Conservation (phyloP, 2,329 filamentous ascomycete species). For the Paecilomyces sp. region DNA sequence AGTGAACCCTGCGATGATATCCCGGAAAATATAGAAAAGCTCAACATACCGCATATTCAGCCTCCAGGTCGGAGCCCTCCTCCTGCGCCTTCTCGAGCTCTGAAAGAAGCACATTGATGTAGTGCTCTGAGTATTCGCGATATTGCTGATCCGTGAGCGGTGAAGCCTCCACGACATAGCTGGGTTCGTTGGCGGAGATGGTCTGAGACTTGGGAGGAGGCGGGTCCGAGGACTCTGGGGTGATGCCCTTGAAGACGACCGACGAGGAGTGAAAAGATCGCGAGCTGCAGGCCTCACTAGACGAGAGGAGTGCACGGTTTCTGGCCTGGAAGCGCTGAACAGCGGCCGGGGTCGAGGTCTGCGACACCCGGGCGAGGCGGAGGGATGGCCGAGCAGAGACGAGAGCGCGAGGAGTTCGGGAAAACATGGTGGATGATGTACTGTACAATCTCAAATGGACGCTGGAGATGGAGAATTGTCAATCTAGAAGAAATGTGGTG, state of each 20-base stretch:
- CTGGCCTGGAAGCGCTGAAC: constrained; percentile 8
- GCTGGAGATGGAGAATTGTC: not conserved
- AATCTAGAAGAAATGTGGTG: not conserved
- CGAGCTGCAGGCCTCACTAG: not conserved
- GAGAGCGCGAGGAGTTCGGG: constrained; percentile 36
- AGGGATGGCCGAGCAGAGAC: constrained; percentile 17
- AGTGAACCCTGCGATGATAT: not conserved
- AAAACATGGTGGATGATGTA: constrained; percentile 33
- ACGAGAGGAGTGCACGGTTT: constrained; percentile 1
- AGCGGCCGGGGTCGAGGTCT: constrained; percentile 6
- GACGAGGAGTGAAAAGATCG: constrained; percentile 26
- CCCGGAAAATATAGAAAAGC: not conserved
- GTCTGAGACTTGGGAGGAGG: constrained; percentile 32
- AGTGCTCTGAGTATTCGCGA: constrained; percentile 68
- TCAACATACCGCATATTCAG: constrained; percentile 73
- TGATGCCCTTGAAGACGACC: constrained; percentile 44
- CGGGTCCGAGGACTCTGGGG: constrained; percentile 54
- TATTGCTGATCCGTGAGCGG: constrained; percentile 66
- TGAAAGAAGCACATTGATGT: constrained; percentile 54
- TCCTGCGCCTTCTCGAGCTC: constrained; percentile 70
- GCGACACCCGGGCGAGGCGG: constrained; percentile 11
- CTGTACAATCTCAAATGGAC: not conserved
- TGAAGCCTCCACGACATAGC: constrained; percentile 47
- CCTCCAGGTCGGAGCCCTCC: constrained; percentile 64
- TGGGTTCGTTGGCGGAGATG: constrained; percentile 28